phyloP scores from a whole-genome alignment of 257 asterid species.

The Galeopsis tetrahit region DNA sequence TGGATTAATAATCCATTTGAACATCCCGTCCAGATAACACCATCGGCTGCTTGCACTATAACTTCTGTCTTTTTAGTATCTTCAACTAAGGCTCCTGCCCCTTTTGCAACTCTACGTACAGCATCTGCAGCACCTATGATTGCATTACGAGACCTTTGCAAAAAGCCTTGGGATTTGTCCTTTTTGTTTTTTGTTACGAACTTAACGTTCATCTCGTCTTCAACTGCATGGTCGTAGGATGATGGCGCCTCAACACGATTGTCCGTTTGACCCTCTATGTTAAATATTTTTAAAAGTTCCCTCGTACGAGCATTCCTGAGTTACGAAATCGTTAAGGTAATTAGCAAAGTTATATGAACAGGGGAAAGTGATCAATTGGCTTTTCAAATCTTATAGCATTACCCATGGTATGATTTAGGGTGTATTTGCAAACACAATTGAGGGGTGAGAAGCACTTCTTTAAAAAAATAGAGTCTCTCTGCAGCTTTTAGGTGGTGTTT shows the following conservation, averaged over 20 bases:
- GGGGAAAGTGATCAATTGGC: neutral
- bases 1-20: conserved; percentile 79
- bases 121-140: conserved; percentile 93
- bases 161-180: conserved; percentile 77
- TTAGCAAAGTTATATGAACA: neutral
- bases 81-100: conserved; percentile 79
- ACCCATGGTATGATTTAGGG: neutral
- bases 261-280: conserved; percentile 85
- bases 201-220: conserved; percentile 75
- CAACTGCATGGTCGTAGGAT: conserved; percentile 60
- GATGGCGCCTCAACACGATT: conserved; percentile 75
- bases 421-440: neutral
- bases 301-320: conserved; percentile 84
- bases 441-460: neutral
- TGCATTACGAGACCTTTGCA: conserved; percentile 91
- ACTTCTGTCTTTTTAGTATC: conserved; percentile 78
- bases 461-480: neutral
- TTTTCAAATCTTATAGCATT: neutral
- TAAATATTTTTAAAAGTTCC: conserved; percentile 79
- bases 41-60: conserved; percentile 67
- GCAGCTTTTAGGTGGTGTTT: neutral
- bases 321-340: conserved; percentile 22
- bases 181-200: conserved; percentile 66
- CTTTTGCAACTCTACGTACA: conserved; percentile 85
- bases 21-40: conserved; percentile 85